phyloP scores from a whole-genome alignment of 2,329 filamentous ascomycete genomes.

The Penicillium sp. region DNA sequence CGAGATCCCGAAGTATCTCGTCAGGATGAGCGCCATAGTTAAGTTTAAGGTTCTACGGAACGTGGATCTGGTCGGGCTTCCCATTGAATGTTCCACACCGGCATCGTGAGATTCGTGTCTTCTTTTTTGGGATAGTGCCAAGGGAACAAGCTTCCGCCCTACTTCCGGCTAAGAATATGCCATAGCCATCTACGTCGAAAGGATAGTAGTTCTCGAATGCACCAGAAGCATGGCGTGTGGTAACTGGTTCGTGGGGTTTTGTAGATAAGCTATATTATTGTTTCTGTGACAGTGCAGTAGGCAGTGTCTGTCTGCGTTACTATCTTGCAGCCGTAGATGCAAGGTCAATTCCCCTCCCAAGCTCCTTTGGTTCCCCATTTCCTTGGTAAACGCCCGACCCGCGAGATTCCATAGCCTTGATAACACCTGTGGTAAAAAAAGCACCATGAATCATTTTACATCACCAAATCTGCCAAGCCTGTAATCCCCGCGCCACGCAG shows the following conservation, averaged over 20 bases:
- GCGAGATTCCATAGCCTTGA: background rate
- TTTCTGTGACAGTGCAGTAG: background rate
- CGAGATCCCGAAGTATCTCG: background rate
- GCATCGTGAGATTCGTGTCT: background rate
- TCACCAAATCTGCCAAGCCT: constrained; percentile 9
- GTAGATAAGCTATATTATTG: background rate
- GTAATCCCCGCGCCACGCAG: constrained; percentile 20
- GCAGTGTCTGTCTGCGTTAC: constrained; percentile 1
- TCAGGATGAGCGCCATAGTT: background rate
- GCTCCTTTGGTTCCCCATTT: background rate
- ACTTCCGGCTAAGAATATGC: background rate
- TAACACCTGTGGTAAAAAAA: background rate
- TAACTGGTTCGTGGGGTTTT: background rate
- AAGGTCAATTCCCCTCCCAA: constrained; percentile 1
- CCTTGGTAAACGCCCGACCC: constrained; percentile 1
- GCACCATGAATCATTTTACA: background rate
- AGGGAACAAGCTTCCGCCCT: constrained; percentile 8
- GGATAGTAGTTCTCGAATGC: constrained; percentile 6
- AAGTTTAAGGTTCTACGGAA: background rate
- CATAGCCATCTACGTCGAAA: background rate
- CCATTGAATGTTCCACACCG: constrained; percentile 10
- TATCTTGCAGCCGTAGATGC: constrained; percentile 5
- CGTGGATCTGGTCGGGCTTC: constrained; percentile 10
- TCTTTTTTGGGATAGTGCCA: background rate
- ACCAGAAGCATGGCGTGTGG: constrained; percentile 6